A percentile compares a stretch with the other conserved stretches of the same genome.
Conservation (phyloP, 192 early-diverging fungal genomes). For the Entomortierella parvispora region DNA sequence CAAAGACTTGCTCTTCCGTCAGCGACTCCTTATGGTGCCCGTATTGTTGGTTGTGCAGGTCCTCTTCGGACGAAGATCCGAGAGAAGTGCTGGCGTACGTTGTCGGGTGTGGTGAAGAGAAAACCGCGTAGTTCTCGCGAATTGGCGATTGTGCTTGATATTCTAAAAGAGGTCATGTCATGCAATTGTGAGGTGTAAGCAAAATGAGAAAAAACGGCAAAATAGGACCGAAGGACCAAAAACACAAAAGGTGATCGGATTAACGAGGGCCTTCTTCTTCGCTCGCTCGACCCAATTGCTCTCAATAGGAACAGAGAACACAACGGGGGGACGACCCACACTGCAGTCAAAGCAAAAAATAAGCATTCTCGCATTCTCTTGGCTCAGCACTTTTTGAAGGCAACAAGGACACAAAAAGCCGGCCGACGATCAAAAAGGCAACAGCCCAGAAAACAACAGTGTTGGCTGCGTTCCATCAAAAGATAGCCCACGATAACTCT, state of each 20-base stretch:
- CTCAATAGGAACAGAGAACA: neutral
- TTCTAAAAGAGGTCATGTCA: slow-evolving; percentile 5
- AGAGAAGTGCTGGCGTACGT: slow-evolving; percentile 10
- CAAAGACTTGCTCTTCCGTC: slow-evolving; percentile 22
- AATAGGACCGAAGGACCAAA: neutral
- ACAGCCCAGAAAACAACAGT: too few relatives aligned
- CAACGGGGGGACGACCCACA: neutral
- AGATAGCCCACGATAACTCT: too few relatives aligned
- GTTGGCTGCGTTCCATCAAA: too few relatives aligned
- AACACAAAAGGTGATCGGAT: neutral
- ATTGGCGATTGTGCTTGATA: slow-evolving; percentile 44
- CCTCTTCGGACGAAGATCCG: slow-evolving; percentile 30
- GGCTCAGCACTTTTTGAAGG: too few relatives aligned
- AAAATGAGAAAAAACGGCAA: neutral
- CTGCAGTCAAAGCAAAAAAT: neutral
- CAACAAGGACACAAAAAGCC: too few relatives aligned
- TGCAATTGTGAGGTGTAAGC: neutral
- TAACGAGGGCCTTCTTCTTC: too few relatives aligned
- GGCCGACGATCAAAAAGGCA: too few relatives aligned
- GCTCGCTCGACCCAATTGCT: too few relatives aligned
- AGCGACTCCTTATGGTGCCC: neutral
- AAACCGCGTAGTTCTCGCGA: slow-evolving; percentile 11
- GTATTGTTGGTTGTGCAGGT: slow-evolving; percentile 6
- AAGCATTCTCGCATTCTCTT: too few relatives aligned
- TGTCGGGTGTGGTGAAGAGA: neutral